Evolutionary conservation across 768 basidiomycete species (phyloP).

Genomic region (Leccinum longicurvipes): DNA sequence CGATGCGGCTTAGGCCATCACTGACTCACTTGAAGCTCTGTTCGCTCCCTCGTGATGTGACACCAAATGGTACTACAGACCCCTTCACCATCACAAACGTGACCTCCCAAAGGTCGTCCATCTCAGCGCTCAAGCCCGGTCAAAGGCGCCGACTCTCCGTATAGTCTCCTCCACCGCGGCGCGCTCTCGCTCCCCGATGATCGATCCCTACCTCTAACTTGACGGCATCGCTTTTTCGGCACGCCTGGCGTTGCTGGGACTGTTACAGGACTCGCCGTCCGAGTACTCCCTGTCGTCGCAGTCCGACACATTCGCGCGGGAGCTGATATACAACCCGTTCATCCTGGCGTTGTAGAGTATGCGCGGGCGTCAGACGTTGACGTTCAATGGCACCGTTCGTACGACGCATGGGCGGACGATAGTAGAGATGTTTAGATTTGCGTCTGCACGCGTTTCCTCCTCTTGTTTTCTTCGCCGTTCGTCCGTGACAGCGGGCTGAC

Average conservation of each 20-base stretch:
- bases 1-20: too few relatives aligned
- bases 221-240: slow-evolving; percentile 73
- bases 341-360: slow-evolving; percentile 76
- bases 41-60: too few relatives aligned
- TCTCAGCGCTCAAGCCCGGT: not conserved
- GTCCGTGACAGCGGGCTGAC: too few relatives aligned
- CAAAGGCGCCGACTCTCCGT: slow-evolving; percentile 8
- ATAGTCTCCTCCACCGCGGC: slow-evolving; percentile 70
- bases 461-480: too few relatives aligned
- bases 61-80: not conserved
- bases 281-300: slow-evolving; percentile 2
- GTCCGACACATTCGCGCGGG: slow-evolving; percentile 26
- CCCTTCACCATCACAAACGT: slow-evolving; percentile 17
- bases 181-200: slow-evolving; percentile 68
- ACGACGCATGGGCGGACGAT: slow-evolving; percentile 62
- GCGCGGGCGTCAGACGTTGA: slow-evolving; percentile 66
- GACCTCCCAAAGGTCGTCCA: slow-evolving; percentile 18
- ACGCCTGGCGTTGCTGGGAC: slow-evolving; percentile 34
- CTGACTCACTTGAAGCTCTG: too few relatives aligned
- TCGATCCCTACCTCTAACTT: slow-evolving; percentile 65
- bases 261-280: slow-evolving; percentile 30
- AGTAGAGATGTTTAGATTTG: slow-evolving; percentile 46
- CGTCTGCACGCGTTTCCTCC: slow-evolving; percentile 25
- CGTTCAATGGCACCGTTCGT: slow-evolving; percentile 51
- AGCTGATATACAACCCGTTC: slow-evolving; percentile 67